Base-by-base conservation (phyloP, 441 rosid species). In the Macaranga tanarius region DNA sequence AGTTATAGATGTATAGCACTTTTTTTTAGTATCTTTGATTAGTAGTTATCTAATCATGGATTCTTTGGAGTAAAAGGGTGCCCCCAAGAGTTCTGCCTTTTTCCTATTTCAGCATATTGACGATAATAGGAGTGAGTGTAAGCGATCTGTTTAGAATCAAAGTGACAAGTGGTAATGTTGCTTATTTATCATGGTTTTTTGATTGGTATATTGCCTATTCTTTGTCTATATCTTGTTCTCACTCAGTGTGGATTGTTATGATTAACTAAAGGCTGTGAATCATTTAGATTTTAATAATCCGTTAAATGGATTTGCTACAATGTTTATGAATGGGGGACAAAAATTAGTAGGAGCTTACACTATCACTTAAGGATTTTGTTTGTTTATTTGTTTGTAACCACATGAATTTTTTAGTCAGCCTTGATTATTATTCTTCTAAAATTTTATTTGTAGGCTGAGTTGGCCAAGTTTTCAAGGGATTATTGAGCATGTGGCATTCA, bases 381-480 rank as follows among this genome's bases (percentile, higher is more conserved):
- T 54, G 9, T 62, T 20, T 20, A 10, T 61, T 50, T 48, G 17
- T 23, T 57, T 4, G 71, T 5, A n/a, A 3, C 50, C 1, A 12
- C 19, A 25, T 40, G 26, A 28, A 20, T 17, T 8, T 44, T 44
- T 54, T 6, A 19, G 19, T n/a, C 8, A 0, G 0, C 2, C 15
- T 22, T 10, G 44, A 7, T 40, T 51, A 58, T 75, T 20, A 48
- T 7, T 22, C 48, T 44, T 17, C 10, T 17, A 55, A 69, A 38
- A 66, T 48, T 64, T 40, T 75, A 59, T 65, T 71, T 84, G 67
- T 71, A 88, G 88, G 76, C 79, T 31, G 89, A 88, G 76, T 9
- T 84, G 68, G 83, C 77, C 19, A 85, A 80, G 40, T 82, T 71
- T 72, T 70, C 84, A 59, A 75, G 83, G 77, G 83, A 79, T 17